Evolutionary conservation across 305 asterid genomes (phyloP).

Genomic region (Fraxinus platypoda): DNA sequence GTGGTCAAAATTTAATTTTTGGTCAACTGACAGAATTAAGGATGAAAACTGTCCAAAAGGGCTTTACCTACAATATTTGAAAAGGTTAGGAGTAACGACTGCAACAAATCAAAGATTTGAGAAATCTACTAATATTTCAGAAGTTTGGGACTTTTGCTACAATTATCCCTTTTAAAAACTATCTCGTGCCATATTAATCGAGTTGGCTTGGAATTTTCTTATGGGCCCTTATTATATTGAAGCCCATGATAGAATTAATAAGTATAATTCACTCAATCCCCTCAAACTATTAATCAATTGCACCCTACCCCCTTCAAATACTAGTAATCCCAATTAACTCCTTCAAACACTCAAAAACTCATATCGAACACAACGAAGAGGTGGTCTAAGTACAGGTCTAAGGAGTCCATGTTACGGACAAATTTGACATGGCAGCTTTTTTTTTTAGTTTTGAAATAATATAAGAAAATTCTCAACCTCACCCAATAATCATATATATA

Average conservation of each 20-base stretch:
- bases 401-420: neutral
- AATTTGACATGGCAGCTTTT: neutral
- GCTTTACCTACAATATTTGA: too few relatives aligned
- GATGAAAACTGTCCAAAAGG: too few relatives aligned
- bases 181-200: neutral
- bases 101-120: too few relatives aligned
- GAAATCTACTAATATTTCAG: too few relatives aligned
- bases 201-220: neutral
- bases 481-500: neutral
- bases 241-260: neutral
- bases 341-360: neutral
- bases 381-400: neutral
- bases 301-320: neutral
- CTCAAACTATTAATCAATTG: neutral
- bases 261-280: neutral
- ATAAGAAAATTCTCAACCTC: neutral
- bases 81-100: too few relatives aligned
- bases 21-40: too few relatives aligned
- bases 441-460: neutral
- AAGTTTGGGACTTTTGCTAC: too few relatives aligned
- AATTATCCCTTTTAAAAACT: too few relatives aligned
- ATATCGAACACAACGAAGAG: neutral
- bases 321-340: neutral
- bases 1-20: too few relatives aligned
- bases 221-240: neutral